Evolutionary conservation across 371 early-diverging fungal species (phyloP), one percentile per base, ranked within the genome.

Genomic region (Funneliformis caledonium): DNA sequence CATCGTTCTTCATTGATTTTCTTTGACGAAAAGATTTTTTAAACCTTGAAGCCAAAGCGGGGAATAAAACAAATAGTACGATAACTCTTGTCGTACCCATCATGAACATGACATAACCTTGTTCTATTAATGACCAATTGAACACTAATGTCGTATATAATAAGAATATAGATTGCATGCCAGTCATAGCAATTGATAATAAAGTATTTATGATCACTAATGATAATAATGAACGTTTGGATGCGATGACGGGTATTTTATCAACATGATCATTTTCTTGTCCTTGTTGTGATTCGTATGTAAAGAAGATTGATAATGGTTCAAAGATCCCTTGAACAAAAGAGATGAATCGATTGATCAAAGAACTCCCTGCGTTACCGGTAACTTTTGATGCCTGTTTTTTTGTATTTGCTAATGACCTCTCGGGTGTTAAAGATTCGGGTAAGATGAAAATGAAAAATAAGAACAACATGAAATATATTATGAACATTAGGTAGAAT

Each of bases 401-500:
- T 16, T 77, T 61, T 16, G 19, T 37, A 62, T 76, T 60, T 42
- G n/a, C 48, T 6, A 22, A 26, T 42, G 9, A 56, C 43, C 56
- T 79, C n/a, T 79, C 70, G 7, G 16, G 7, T n/a, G 79, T 22
- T 26, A 79, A 42, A 26, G 79, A 79, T 70, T 79, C 79, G 26
- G 79, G 79, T 26, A 79, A 10, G 6, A 79, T 70, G 6, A 70
- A 69, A 52, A 79, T 59, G 22, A 70, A 12, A 16, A 59, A 79
- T 8, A 79, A 31, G 56, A 79, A 70, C 5, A 52, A 1, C 10
- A 60, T 26, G 19, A 50, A n/a, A 31, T 19, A 79, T 14, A 69
- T 12, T 2, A 22, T 19, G 4, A 59, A 2, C 4, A 70, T n/a
- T 4, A 79, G 8, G 14, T 79, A 79, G 22, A 70, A 79, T 47